Evolutionary conservation across 2,329 filamentous ascomycete species (phyloP).

Genomic region (Pyrenophora seminiperda): DNA sequence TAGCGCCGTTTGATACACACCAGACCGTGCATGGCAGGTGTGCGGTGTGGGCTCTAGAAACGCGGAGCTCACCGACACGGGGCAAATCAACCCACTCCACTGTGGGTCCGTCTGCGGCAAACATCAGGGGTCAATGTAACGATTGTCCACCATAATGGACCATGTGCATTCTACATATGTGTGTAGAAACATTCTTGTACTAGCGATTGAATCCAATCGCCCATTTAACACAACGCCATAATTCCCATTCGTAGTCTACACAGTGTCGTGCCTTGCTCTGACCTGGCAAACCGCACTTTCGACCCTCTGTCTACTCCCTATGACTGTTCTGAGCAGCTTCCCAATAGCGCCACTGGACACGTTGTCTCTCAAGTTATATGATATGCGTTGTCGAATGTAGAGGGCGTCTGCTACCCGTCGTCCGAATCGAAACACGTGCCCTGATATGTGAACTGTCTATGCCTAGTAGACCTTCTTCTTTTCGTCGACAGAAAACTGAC

Average conservation of each 20-base stretch:
- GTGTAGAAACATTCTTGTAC: background rate
- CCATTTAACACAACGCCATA: conserved; percentile 21
- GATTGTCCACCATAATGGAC: background rate
- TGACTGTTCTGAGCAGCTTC: conserved; percentile 3
- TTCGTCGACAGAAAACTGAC: conserved; percentile 97
- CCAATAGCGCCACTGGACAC: background rate
- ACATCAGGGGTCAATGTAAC: background rate
- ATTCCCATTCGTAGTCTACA: conserved; percentile 36
- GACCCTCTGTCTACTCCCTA: conserved; percentile 3
- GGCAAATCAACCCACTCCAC: conserved; percentile 5
- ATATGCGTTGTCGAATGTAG: conserved; percentile 31
- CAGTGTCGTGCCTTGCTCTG: conserved; percentile 21
- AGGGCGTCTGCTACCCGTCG: conserved; percentile 24
- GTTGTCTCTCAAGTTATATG: conserved; percentile 20
- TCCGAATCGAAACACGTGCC: conserved; percentile 26
- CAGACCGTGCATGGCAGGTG: conserved; percentile 26
- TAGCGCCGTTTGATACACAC: conserved; percentile 11
- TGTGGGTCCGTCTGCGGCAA: conserved; percentile 9
- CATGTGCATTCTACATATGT: conserved; percentile 6
- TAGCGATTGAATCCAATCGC: conserved; percentile 29
- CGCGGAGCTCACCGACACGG: conserved; percentile 24
- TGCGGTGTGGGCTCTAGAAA: conserved; percentile 2
- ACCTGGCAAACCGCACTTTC: conserved; percentile 16
- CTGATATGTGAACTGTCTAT: conserved; percentile 51
- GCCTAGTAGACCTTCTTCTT: conserved; percentile 99